Base-by-base conservation (phyloP, 352 stramenopile species). In the Halophytophthora batemanensis region DNA sequence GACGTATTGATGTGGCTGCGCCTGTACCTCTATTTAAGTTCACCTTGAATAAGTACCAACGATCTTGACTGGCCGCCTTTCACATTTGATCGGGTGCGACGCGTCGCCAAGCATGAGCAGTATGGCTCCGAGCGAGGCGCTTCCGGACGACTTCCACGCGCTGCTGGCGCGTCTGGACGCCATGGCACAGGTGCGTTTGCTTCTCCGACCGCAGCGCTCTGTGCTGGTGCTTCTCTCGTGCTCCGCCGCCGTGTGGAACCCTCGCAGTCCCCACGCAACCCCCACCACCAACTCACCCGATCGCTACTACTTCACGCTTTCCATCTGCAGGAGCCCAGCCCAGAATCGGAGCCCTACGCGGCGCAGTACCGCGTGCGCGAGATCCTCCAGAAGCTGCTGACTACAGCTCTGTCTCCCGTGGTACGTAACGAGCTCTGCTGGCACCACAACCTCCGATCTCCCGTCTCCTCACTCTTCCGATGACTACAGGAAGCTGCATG, bases 361-460 rank as follows among this genome's bases (percentile, higher is more conserved):
- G 65, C 70, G 29, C 65, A 75, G 37, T 86, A 86, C 58, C 71
- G 66, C 22, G 65, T 69, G 29, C 61, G 80, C 29, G 70, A 86
- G 57, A 76, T 77, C 46, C 53, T 86, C 23, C 67, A 77, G 47
- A 82, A 80, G 49, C 61, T 77, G 38, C 63, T 78, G 37, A 70
- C 61, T 25, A 72, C 71, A 15, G 17, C 45, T 6, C 45, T 70
- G n/a, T 34, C 48, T 2, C 56, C 63, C 2, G 44, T 61, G 7
- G 74, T 85, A 46, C 28, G 71, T 61, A 5, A 6, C 12, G 18
- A n/a, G 1, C n/a, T 21, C 29, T 55, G 45, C 19, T 64, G 41
- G 13, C 25, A 3, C n/a, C 33, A 23, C 6, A n/a, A 13, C 46
- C 4, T 5, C 22, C 18, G 19, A 8, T 14, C 22, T 19, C 23